Conservation (phyloP, 495 filamentous ascomycete genomes). For the Rhypophila decipiens region DNA sequence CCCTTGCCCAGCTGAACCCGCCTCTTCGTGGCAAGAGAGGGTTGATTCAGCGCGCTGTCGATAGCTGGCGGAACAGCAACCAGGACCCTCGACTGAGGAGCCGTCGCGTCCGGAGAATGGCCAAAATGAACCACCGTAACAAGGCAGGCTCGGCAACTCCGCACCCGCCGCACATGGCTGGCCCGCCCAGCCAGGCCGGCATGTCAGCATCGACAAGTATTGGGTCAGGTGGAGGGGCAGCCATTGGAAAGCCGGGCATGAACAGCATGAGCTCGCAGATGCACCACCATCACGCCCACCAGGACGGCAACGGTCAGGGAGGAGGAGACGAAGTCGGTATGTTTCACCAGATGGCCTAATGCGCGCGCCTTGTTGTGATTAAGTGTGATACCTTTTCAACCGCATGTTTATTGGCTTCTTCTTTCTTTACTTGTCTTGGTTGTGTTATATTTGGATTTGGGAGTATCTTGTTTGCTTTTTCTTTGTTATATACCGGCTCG, state of each 20-base stretch:
- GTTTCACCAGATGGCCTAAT: conserved; percentile 73
- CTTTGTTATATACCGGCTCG: conserved; percentile 43
- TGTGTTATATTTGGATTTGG: too few relatives aligned
- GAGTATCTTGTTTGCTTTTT: conserved; percentile 26
- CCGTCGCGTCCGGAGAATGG: conserved; percentile 85
- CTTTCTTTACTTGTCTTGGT: conserved; percentile 16
- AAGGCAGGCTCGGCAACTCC: conserved; percentile 50
- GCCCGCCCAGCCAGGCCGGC: conserved; percentile 48
- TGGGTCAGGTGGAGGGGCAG: conserved; percentile 34
- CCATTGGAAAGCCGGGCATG: conserved; percentile 51
- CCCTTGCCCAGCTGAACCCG: conserved; percentile 85
- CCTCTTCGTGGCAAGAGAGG: conserved; percentile 87
- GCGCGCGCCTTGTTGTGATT: conserved; percentile 41
- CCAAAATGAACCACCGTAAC: conserved; percentile 77
- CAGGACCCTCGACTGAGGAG: conserved; percentile 88
- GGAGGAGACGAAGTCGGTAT: conserved; percentile 90
- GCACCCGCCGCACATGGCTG: conserved; percentile 40
- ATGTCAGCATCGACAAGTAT: conserved; percentile 47
- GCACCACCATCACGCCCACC: conserved; percentile 68
- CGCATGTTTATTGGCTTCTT: conserved; percentile 18
- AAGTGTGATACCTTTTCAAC: conserved; percentile 45
- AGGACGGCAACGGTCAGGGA: conserved; percentile 59
- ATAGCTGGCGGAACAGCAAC: conserved; percentile 99
- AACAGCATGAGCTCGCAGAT: conserved; percentile 53
- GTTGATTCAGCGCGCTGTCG: conserved; percentile 91